These are phyloP conservation scores for Carex cristatella DNA, from an alignment of 176 grass and related monocot genomes.

Conservation along the genomic window DNA sequence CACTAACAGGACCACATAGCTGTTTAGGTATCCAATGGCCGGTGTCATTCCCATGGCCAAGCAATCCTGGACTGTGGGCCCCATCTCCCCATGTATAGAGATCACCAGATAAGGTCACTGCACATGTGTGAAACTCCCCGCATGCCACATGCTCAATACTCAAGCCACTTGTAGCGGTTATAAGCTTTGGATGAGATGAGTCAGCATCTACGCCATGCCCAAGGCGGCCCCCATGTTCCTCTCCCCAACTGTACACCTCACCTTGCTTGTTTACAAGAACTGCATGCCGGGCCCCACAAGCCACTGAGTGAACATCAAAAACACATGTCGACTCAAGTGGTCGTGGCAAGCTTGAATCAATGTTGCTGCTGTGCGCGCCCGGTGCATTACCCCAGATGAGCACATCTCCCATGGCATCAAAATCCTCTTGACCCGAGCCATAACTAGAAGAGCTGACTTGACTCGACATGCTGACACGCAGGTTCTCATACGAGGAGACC, in stretches of 20 bases:
- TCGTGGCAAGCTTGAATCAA: constrained; percentile 49
- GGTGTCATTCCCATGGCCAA: constrained; percentile 49
- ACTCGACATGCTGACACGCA: constrained; percentile 71
- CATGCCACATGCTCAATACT: constrained; percentile 54
- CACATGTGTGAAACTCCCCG: constrained; percentile 71
- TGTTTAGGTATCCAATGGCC: constrained; percentile 76
- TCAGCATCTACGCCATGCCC: constrained; percentile 57
- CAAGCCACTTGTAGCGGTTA: constrained; percentile 34
- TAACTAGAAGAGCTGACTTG: constrained; percentile 57
- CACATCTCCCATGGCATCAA: constrained; percentile 57
- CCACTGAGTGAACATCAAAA: constrained; percentile 53
- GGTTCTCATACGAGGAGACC: constrained; percentile 35
- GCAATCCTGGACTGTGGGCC: constrained; percentile 43
- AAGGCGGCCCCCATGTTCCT: constrained; percentile 57
- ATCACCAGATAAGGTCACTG: constrained; percentile 56
- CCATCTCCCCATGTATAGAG: constrained; percentile 84
- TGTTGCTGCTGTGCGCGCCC: constrained; percentile 22
- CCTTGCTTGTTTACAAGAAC: constrained; percentile 69
- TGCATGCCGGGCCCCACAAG: constrained; percentile 54
- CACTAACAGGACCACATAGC: constrained; percentile 45
- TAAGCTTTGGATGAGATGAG: constrained; percentile 56
- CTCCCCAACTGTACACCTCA: constrained; percentile 67
- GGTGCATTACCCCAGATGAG: constrained; percentile 58
- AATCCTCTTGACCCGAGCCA: constrained; percentile 64
- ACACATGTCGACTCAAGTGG: constrained; percentile 47